A percentile compares a stretch with the other conserved stretches of the same genome.
Conservation (phyloP, 352 stramenopile genomes). For the Phytophthora boehmeriae region DNA sequence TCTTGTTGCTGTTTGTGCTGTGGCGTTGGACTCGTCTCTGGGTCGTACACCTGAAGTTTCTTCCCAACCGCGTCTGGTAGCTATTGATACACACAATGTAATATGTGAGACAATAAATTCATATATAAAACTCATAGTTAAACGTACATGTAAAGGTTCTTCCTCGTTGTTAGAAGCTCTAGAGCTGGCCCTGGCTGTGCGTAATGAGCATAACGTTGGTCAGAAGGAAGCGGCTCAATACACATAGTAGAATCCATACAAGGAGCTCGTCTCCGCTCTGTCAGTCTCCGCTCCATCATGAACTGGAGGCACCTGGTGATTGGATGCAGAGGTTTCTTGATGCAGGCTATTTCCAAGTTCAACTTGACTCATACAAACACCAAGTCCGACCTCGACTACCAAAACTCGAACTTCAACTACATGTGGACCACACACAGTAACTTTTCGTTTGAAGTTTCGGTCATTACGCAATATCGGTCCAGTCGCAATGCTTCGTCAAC, state of each 20-base stretch:
- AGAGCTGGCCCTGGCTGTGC: slow-evolving; percentile 16
- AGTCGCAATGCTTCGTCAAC: slow-evolving; percentile 31
- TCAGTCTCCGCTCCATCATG: slow-evolving; percentile 29
- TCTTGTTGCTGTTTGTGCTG: slow-evolving; percentile 41
- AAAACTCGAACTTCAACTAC: slow-evolving; percentile 31
- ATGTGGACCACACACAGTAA: slow-evolving; percentile 20
- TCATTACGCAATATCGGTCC: slow-evolving; percentile 14
- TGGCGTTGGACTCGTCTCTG: slow-evolving; percentile 36
- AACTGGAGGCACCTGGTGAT: slow-evolving; percentile 4
- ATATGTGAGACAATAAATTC: slow-evolving; percentile 4
- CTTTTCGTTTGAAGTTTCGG: slow-evolving; percentile 35
- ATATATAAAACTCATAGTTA: neutral
- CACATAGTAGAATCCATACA: slow-evolving; percentile 5
- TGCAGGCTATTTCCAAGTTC: slow-evolving; percentile 7
- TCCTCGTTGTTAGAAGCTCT: slow-evolving; percentile 18
- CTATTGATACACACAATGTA: slow-evolving; percentile 13
- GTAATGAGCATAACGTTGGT: neutral
- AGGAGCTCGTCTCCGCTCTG: slow-evolving; percentile 6
- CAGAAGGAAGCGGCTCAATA: slow-evolving; percentile 5
- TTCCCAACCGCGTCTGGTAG: slow-evolving; percentile 11
- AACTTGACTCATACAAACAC: slow-evolving; percentile 15
- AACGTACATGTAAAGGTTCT: slow-evolving; percentile 13
- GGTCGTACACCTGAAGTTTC: slow-evolving; percentile 55
- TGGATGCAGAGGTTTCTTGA: slow-evolving; percentile 21
- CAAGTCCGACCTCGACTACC: slow-evolving; percentile 3